Evolutionary conservation across 2,329 filamentous ascomycete species (phyloP).

Genomic region (Fusarium algeriense): DNA sequence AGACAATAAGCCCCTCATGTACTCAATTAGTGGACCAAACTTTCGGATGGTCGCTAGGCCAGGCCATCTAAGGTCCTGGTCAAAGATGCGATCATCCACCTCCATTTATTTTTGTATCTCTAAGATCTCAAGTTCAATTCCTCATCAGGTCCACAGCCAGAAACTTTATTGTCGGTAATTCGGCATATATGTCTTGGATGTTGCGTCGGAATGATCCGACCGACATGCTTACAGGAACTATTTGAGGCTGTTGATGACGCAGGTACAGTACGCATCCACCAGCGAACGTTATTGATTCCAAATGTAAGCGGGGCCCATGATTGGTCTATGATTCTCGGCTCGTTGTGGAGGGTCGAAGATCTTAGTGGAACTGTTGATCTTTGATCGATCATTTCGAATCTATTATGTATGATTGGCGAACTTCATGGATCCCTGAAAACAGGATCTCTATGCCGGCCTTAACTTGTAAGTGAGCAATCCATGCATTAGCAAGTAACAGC

Average conservation of each 20-base stretch:
- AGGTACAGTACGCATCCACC: conserved; percentile 10
- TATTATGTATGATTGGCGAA: neutral
- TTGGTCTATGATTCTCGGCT: conserved; percentile 8
- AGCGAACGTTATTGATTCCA: conserved; percentile 35
- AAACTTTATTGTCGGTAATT: neutral
- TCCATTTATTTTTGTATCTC: neutral
- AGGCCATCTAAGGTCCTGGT: conserved; percentile 10
- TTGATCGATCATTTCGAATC: neutral
- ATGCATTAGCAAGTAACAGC: neutral
- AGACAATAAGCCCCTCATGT: neutral
- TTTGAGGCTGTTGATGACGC: conserved; percentile 7
- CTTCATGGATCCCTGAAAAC: neutral
- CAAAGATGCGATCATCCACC: conserved; percentile 30
- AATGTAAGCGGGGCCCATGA: conserved; percentile 26
- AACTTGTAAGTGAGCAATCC: neutral
- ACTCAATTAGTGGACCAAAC: fast-evolving
- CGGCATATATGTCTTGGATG: neutral
- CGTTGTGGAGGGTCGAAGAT: conserved; percentile 1
- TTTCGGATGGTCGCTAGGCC: conserved; percentile 24
- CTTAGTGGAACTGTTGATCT: conserved; percentile 3
- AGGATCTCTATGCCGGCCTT: neutral
- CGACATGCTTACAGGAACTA: neutral
- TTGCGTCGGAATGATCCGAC: neutral
- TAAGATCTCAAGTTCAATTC: conserved; percentile 2
- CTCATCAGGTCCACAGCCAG: neutral